Conservation (phyloP, 2,329 filamentous ascomycete species). For the Aaosphaeria arxii region DNA sequence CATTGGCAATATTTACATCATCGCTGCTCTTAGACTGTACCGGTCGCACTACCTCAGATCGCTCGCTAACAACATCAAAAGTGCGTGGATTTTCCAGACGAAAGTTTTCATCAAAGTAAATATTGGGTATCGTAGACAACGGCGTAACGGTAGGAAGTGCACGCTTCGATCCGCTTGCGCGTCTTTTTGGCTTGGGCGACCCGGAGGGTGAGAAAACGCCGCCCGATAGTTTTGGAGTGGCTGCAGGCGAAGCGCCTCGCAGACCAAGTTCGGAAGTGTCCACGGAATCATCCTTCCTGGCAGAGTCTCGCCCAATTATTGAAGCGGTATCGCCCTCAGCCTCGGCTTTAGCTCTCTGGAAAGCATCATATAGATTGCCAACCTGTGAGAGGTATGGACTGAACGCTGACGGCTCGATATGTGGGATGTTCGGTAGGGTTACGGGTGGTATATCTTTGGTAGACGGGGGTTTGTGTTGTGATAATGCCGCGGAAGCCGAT, state of each 20-base stretch:
- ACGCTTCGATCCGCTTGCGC: conserved; percentile 56
- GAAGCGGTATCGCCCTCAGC: conserved; percentile 61
- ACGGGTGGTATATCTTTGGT: conserved; percentile 90
- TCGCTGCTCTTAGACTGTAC: conserved; percentile 48
- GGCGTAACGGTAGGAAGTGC: conserved; percentile 73
- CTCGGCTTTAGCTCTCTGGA: conserved; percentile 78
- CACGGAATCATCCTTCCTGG: conserved; percentile 49
- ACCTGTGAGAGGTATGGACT: conserved; percentile 81
- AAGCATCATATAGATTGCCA: conserved; percentile 81
- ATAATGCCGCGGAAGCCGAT: conserved; percentile 60
- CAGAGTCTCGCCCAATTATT: conserved; percentile 44
- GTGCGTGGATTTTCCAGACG: conserved; percentile 93
- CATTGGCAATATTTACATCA: conserved; percentile 57
- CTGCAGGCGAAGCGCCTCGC: conserved; percentile 30
- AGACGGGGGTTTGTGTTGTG: conserved; percentile 77
- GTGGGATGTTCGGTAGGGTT: conserved; percentile 80
- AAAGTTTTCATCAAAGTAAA: conserved; percentile 95
- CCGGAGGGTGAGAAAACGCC: conserved; percentile 45
- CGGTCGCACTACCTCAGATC: conserved; percentile 86
- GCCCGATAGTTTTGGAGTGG: conserved; percentile 39
- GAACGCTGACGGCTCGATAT: conserved; percentile 77
- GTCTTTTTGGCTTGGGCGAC: conserved; percentile 47
- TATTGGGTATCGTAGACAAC: conserved; percentile 82
- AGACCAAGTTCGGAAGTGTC: conserved; percentile 45
- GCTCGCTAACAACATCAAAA: conserved; percentile 94